These are phyloP conservation scores for Pseudogymnoascus destructans DNA, from an alignment of 2,329 filamentous ascomycete species.

Conservation along the genomic window DNA sequence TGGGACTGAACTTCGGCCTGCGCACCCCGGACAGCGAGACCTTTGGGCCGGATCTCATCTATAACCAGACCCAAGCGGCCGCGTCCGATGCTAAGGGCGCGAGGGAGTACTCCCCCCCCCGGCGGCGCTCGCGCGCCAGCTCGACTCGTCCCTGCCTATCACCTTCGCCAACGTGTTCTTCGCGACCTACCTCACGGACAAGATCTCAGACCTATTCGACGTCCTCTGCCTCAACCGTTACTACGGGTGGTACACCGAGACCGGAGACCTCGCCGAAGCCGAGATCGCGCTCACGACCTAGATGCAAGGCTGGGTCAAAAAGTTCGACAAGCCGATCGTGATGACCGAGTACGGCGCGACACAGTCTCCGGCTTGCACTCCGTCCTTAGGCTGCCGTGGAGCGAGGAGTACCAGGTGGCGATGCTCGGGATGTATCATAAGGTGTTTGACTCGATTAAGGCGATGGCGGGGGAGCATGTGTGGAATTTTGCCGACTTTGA, in stretches of 20 bases:
- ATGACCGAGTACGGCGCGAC: constrained; percentile 26
- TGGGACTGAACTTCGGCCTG: constrained; percentile 20
- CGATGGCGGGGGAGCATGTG: constrained; percentile 23
- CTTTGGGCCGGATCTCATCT: constrained; percentile 17
- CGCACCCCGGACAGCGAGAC: constrained; percentile 14
- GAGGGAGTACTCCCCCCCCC: not conserved
- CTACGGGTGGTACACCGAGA: constrained; percentile 23
- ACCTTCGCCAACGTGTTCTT: constrained; percentile 20
- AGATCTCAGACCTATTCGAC: constrained; percentile 22
- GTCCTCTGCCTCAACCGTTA: constrained; percentile 24
- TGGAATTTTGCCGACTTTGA: constrained; percentile 24
- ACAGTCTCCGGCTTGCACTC: constrained; percentile 23
- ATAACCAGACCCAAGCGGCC: constrained; percentile 30
- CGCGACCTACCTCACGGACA: constrained; percentile 14
- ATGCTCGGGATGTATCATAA: constrained; percentile 23
- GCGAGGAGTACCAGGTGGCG: constrained; percentile 23
- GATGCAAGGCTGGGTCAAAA: constrained; percentile 19
- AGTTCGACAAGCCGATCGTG: constrained; percentile 23
- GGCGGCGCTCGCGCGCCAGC: constrained; percentile 16
- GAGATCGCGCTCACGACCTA: constrained; percentile 20
- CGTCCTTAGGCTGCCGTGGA: constrained; percentile 20
- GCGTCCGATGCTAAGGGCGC: constrained; percentile 2
- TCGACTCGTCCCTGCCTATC: constrained; percentile 22
- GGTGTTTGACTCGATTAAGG: constrained; percentile 22
- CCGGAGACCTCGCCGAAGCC: constrained; percentile 18